Conservation (phyloP, 2,329 filamentous ascomycete species). For the Fusarium odoratissimum region DNA sequence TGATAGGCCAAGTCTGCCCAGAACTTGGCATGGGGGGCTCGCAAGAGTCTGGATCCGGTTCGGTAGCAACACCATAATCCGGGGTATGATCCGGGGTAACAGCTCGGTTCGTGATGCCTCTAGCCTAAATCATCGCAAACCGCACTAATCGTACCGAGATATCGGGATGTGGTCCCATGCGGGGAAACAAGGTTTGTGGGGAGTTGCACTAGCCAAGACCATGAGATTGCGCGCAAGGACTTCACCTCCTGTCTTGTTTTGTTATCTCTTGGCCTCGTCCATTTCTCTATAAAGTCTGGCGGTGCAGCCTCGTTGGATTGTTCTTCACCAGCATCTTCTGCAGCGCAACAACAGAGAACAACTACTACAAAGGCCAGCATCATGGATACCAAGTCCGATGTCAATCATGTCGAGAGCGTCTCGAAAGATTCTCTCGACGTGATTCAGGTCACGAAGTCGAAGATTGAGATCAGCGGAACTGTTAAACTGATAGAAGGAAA, state of each 20-base stretch:
- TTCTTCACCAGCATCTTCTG: constrained; percentile 3
- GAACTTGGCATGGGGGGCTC: constrained; percentile 8
- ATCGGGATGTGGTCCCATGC: constrained; percentile 36
- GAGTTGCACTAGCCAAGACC: constrained; percentile 16
- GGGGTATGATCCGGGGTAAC: constrained; percentile 19
- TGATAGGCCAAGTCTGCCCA: constrained; percentile 8
- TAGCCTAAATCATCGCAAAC: constrained; percentile 19
- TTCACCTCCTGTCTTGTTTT: background rate
- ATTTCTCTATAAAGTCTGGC: constrained; percentile 20
- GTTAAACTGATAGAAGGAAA: constrained; percentile 35
- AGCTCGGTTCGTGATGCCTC: constrained; percentile 28
- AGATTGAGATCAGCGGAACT: constrained; percentile 36
- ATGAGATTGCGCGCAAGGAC: background rate
- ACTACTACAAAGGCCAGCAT: constrained; percentile 1
- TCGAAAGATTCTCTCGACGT: constrained; percentile 32
- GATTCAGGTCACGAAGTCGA: constrained; percentile 31
- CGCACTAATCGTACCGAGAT: constrained; percentile 7
- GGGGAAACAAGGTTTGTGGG: constrained; percentile 30
- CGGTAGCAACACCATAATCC: constrained; percentile 22
- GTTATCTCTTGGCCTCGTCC: constrained; percentile 11
- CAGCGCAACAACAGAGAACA: constrained; percentile 2
- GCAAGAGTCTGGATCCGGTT: constrained; percentile 27
- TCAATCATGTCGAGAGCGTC: constrained; percentile 36
- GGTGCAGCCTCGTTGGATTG: background rate
- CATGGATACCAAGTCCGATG: constrained; percentile 32